Base-by-base conservation (phyloP, 805 yeast species). In the Candida xyloterini region DNA sequence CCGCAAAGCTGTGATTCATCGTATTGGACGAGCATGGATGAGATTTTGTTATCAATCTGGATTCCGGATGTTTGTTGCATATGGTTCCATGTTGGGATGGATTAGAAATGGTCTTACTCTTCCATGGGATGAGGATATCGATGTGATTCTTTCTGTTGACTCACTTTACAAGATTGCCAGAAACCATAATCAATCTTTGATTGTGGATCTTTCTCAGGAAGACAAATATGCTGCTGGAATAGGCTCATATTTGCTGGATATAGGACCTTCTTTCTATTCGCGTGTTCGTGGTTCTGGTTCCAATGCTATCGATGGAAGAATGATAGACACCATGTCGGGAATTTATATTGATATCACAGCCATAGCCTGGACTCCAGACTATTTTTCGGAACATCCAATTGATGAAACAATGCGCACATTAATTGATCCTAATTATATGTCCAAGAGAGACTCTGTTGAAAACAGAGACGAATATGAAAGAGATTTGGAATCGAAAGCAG, bases 71-170 rank as follows among this genome's bases (percentile, higher is more conserved):
- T 79, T 83, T 85, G 63, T 79, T 7, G 83, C 83, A 1, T 85
- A 80, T 54, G 88, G 88, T 2, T 64, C 83, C 1, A 62, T 80
- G 46, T 65, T 79, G 27, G 78, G 82, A 9, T 79, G 84, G 76
- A 65, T 76, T 47, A 78, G 84, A 74, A 78, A 78, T 52, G 85
- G 86, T 0, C 47, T 74, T 38, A 62, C 67, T 6, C 69, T 81
- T 56, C 83, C 84, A 1, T 81, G 85, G 84, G 88, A 81, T 54
- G 67, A 70, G 40, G 88, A 81, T 55, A 61, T 76, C 35, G 88
- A 81, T 60, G 78, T 80, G 18, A 83, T 80, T 48, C 70, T 80
- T 66, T 76, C 86, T 1, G 63, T 74, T 42, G 56, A 46, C 10
- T 73, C 75, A 28, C 54, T 79, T 44, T 64, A 68, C 43, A 53